phyloP scores from a whole-genome alignment of 1,284 basidiomycete genomes.

The Cerioporus squamosus region DNA sequence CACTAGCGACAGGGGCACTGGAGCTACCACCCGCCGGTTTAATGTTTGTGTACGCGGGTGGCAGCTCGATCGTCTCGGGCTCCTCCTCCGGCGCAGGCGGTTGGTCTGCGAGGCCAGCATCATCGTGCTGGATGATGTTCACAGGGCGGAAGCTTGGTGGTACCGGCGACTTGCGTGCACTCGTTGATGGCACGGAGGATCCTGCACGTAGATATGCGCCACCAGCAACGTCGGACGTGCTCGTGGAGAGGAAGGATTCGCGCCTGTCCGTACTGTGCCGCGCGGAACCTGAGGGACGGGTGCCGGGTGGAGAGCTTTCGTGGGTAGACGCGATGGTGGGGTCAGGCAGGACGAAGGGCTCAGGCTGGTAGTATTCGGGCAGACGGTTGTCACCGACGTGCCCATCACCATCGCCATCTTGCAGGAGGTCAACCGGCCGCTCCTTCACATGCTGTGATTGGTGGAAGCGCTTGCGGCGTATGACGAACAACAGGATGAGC shows the following conservation, averaged over 20 bases:
- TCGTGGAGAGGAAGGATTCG: conserved; percentile 29
- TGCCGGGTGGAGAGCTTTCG: conserved; percentile 23
- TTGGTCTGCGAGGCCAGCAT: conserved; percentile 60
- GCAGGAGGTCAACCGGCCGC: conserved; percentile 65
- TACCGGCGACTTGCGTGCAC: conserved; percentile 51
- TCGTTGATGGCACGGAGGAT: conserved; percentile 29
- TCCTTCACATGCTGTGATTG: conserved; percentile 51
- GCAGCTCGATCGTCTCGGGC: conserved; percentile 76
- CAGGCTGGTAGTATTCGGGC: conserved; percentile 71
- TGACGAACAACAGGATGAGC: conserved; percentile 54
- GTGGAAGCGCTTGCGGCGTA: conserved; percentile 48
- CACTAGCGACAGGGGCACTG: not conserved
- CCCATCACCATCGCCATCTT: conserved; percentile 53
- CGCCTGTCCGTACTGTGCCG: conserved; percentile 30
- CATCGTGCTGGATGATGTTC: conserved; percentile 83
- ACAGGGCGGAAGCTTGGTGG: conserved; percentile 61
- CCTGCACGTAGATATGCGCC: conserved; percentile 24
- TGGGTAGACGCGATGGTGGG: conserved; percentile 49
- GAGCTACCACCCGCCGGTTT: not conserved
- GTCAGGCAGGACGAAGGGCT: conserved; percentile 72
- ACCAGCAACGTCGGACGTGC: conserved; percentile 17
- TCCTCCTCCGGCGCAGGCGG: conserved; percentile 38
- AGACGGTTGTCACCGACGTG: conserved; percentile 44
- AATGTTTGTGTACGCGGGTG: conserved; percentile 71
- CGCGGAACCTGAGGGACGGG: not conserved